Percentiles rank a stretch among this genome's conserved stretches.
phyloP scores from a whole-genome alignment of 1,284 basidiomycete genomes.

The Ustilago shanxiensis region DNA sequence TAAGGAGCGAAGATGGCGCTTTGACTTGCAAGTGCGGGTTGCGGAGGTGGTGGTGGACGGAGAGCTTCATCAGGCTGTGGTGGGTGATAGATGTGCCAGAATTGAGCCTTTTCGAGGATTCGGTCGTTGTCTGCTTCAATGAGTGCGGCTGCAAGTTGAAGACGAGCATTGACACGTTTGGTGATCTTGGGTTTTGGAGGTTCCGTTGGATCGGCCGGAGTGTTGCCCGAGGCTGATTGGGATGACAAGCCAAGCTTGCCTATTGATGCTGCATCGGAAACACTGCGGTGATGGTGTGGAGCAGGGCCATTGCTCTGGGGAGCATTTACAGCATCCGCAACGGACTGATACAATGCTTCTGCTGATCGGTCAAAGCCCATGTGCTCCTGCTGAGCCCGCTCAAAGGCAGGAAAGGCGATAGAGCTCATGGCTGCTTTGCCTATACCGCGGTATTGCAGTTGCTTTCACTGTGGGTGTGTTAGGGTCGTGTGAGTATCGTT shows the following conservation, averaged over 20 bases:
- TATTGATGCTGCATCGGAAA: slow-evolving; percentile 4
- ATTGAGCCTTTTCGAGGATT: slow-evolving; percentile 52
- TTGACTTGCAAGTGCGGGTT: slow-evolving; percentile 60
- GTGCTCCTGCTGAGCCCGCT: slow-evolving; percentile 48
- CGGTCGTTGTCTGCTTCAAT: slow-evolving; percentile 68
- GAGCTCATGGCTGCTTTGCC: slow-evolving; percentile 25
- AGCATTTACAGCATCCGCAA: slow-evolving; percentile 19
- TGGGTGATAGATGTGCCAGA: slow-evolving; percentile 48
- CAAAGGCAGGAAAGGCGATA: slow-evolving; percentile 44
- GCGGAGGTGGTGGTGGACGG: slow-evolving; percentile 48
- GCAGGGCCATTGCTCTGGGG: slow-evolving; percentile 2
- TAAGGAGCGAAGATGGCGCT: slow-evolving; percentile 64
- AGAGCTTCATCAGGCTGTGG: slow-evolving; percentile 25
- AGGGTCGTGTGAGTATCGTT: no score
- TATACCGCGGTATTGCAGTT: slow-evolving; percentile 3
- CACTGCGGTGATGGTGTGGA: not conserved
- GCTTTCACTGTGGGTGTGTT: no score
- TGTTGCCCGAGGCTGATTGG: not conserved
- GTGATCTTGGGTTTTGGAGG: slow-evolving; percentile 46
- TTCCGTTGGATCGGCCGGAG: slow-evolving; percentile 5
- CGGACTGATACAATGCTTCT: slow-evolving; percentile 38
- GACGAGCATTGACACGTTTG: slow-evolving; percentile 59
- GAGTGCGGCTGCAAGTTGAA: slow-evolving; percentile 67
- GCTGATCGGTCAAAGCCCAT: slow-evolving; percentile 32
- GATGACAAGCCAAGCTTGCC: slow-evolving; percentile 7